Evolutionary conservation across 73 alveolate genomes (phyloP).

Genomic region (Urostyla sp.): DNA sequence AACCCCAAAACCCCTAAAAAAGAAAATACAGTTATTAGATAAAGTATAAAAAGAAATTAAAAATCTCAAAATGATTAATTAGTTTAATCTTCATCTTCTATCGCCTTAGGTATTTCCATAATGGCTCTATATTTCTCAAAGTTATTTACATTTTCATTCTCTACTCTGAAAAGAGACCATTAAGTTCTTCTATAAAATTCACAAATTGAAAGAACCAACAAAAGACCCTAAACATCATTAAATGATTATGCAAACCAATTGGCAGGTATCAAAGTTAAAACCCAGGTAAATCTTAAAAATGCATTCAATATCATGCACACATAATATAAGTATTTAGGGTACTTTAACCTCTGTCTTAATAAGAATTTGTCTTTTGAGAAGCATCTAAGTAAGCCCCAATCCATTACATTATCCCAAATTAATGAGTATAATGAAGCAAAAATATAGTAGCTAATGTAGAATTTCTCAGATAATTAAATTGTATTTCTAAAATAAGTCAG

Average conservation of each 20-base stretch:
- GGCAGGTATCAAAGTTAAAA: slow-evolving; percentile 66
- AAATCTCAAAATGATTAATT: neutral
- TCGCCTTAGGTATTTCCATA: slow-evolving; percentile 76
- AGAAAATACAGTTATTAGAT: too few relatives aligned
- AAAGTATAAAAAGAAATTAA: neutral
- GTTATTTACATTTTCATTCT: slow-evolving; percentile 80
- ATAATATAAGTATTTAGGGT: slow-evolving; percentile 81
- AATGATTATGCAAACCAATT: slow-evolving; percentile 27
- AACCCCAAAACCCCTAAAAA: too few relatives aligned
- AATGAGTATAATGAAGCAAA: slow-evolving; percentile 57
- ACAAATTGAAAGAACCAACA: slow-evolving; percentile 67
- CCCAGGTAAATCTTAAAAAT: slow-evolving; percentile 85
- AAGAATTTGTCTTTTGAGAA: slow-evolving; percentile 58
- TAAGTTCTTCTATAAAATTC: slow-evolving; percentile 85
- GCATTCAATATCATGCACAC: slow-evolving; percentile 74
- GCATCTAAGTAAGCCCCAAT: slow-evolving; percentile 84
- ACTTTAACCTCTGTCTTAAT: slow-evolving; percentile 76
- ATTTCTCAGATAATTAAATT: neutral
- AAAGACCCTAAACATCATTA: slow-evolving; percentile 62
- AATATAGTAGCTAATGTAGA: neutral
- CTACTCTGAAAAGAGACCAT: slow-evolving; percentile 88
- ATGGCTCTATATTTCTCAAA: slow-evolving; percentile 80
- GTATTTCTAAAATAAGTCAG: slow-evolving; percentile 6
- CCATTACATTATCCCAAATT: slow-evolving; percentile 85
- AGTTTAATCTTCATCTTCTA: slow-evolving; percentile 49